phyloP scores from a whole-genome alignment of 2,329 filamentous ascomycete species.

The Aaosphaeria pasadenensis region DNA sequence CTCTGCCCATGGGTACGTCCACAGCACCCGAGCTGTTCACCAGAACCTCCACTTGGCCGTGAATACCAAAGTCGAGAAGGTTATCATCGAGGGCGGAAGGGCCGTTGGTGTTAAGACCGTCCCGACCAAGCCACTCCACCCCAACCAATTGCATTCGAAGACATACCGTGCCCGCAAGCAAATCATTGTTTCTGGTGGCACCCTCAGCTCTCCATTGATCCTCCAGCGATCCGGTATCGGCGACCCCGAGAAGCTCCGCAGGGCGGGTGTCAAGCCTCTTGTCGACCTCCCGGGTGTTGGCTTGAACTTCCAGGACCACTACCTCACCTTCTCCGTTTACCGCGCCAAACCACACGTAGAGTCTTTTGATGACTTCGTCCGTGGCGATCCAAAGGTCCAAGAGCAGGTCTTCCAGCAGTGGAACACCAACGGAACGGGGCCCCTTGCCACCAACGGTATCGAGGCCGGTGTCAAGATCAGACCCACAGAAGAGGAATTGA shows the following conservation, averaged over 20 bases:
- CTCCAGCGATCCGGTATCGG: constrained; percentile 74
- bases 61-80: constrained; percentile 76
- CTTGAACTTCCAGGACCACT: constrained; percentile 75
- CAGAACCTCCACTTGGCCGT: constrained; percentile 68
- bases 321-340: constrained; percentile 68
- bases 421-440: constrained; percentile 76
- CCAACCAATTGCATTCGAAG: constrained; percentile 50
- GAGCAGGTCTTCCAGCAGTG: constrained; percentile 74
- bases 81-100: constrained; percentile 66
- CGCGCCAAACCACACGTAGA: constrained; percentile 73
- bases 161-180: constrained; percentile 69
- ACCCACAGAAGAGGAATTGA: constrained; percentile 65
- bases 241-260: constrained; percentile 68
- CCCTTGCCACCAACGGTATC: constrained; percentile 74
- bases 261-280: constrained; percentile 65
- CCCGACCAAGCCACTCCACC: constrained; percentile 65
- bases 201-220: constrained; percentile 70
- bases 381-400: constrained; percentile 70
- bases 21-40: constrained; percentile 68
- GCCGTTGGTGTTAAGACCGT: constrained; percentile 71
- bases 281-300: constrained; percentile 72
- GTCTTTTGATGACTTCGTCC: constrained; percentile 76
- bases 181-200: constrained; percentile 70
- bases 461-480: constrained; percentile 77
- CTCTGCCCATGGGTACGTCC: constrained; percentile 74